These are phyloP conservation scores for Rheum nobile DNA, from an alignment of 148 eudicot genomes.

Conservation along the genomic window DNA sequence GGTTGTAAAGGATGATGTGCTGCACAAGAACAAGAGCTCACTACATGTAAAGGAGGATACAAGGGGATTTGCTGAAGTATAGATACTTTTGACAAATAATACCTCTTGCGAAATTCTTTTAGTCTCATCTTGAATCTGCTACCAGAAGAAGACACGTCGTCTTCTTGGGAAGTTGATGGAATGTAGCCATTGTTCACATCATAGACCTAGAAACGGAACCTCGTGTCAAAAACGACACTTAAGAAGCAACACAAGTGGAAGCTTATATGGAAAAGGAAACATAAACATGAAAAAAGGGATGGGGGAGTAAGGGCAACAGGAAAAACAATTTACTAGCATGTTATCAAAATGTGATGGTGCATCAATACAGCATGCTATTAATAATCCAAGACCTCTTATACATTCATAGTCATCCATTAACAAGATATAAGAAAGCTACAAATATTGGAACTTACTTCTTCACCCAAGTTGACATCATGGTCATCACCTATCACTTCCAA, in stretches of 20 bases:
- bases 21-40: conserved; percentile 26
- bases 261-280: background rate
- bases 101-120: conserved; percentile 86
- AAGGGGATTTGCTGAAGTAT: background rate
- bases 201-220: conserved; percentile 32
- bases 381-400: background rate
- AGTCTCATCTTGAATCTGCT: conserved; percentile 81
- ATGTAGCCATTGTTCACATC: conserved; percentile 56
- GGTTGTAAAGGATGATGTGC: conserved; percentile 77
- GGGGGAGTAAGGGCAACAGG: background rate
- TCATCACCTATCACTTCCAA: conserved; percentile 81
- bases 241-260: conserved; percentile 7
- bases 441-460: conserved; percentile 55
- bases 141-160: conserved; percentile 51
- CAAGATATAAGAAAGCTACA: background rate
- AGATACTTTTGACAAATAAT: conserved; percentile 1
- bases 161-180: conserved; percentile 59
- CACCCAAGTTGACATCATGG: conserved; percentile 43
- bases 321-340: background rate
- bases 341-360: background rate
- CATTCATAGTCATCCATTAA: background rate
- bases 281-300: background rate
- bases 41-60: background rate
- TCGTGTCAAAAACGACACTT: background rate
- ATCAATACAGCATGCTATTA: background rate